Base-by-base conservation (phyloP, 148 eudicot genomes). In the Talinum fruticosum region DNA sequence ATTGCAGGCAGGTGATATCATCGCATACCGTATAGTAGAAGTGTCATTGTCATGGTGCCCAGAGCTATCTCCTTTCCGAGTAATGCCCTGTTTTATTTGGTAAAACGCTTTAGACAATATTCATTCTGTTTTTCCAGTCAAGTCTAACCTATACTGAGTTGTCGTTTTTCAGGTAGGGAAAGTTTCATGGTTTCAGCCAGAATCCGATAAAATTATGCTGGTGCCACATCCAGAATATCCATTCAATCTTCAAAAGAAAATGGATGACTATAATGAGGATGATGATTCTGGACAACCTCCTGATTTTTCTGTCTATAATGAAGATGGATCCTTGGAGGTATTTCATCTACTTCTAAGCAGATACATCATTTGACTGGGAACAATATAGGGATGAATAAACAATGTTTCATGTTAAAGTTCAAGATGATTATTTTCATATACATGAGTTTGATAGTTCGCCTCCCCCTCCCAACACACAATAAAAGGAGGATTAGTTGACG, bases 301-400 rank as follows among this genome's bases (percentile, higher is more conserved):
- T 44, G 86, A 86, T 64, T 83, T 82, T 75, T 85, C 92, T 74
- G 76, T 84, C 57, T 96, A 93, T 72, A 84, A 82, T 59, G 97
- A 96, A 83, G 98, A 96, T 85, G 98, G 98, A 83, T 89, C 97
- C 33, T 81, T 96, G 78, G 95, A 96, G 99, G 99, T 93, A 91
- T 47, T 78, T 74, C 18, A 73, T 78, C 67, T 66, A 44, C 6
- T 38, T 29, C 1, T 26, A 44, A 15, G 28, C 26, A 19, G 54
- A 8, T 21, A 51, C 64, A 36, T 33, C 15, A 21, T n/a, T 15
- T 47, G 29, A 45, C 34, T 26, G 24, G 2, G 32, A 34, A 45
- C 54, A 49, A 41, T 37, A 49, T 53, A 28, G 16, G 24, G 29
- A 21, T 12, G 26, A 26, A 12, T 26, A 33, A 62, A 26, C 16